A percentile compares a stretch with the other conserved stretches of the same genome.
Evolutionary conservation across 1,284 basidiomycete species (phyloP).

Genomic region (Fomes fomentarius): DNA sequence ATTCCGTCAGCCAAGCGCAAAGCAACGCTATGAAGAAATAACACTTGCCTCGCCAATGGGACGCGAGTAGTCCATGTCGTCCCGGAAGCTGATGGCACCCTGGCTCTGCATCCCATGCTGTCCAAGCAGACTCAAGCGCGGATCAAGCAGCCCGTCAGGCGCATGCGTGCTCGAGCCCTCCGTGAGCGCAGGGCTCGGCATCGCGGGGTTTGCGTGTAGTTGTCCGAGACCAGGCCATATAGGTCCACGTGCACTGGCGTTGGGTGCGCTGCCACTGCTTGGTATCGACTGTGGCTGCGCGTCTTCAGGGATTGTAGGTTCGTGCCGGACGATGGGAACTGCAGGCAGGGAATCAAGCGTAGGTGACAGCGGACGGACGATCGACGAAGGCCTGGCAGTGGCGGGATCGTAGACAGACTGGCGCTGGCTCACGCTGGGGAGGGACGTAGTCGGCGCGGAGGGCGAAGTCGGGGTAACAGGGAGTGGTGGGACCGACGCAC

Average conservation of each 20-base stretch:
- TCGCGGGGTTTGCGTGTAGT: conserved; percentile 14
- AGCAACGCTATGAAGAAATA: background rate
- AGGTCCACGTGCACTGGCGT: conserved; percentile 8
- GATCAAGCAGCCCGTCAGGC: conserved; percentile 44
- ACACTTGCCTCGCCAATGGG: conserved; percentile 45
- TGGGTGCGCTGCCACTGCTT: background rate
- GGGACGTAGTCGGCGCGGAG: background rate
- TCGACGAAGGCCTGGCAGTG: conserved; percentile 10
- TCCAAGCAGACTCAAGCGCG: conserved; percentile 29
- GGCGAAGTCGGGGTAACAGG: background rate
- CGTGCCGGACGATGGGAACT: background rate
- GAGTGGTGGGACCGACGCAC: conserved; percentile 11
- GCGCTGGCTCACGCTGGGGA: conserved; percentile 1
- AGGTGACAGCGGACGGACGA: conserved; percentile 22
- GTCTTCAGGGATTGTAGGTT: conserved; percentile 6
- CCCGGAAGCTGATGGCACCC: conserved; percentile 40
- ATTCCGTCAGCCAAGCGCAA: conserved; percentile 3
- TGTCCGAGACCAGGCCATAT: conserved; percentile 25
- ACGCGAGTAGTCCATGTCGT: conserved; percentile 48
- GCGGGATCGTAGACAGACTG: conserved; percentile 6
- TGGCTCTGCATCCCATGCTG: conserved; percentile 36
- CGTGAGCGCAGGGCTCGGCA: conserved; percentile 41
- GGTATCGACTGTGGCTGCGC: background rate
- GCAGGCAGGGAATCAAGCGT: conserved; percentile 18
- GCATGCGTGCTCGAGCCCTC: conserved; percentile 34